Conservation (phyloP, 2,329 filamentous ascomycete species). For the Aspergillus pseudoterreus region DNA sequence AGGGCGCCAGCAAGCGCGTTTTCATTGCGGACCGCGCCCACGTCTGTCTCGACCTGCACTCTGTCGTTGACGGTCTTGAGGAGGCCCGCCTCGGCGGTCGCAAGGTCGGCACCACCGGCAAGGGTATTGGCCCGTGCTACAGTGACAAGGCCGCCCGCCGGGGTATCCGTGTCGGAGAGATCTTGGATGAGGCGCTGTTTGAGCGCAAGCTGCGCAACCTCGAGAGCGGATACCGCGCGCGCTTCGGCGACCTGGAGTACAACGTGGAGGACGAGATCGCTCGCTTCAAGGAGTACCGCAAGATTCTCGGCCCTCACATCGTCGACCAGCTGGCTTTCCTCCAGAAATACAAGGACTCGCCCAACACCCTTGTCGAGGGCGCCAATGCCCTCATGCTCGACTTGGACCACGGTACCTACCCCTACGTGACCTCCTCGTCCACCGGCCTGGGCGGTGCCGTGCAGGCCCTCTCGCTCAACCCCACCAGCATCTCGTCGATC, state of each 20-base stretch:
- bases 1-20: conserved; percentile 38
- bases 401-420: conserved; percentile 51
- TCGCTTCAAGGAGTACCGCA: conserved; percentile 49
- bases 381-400: conserved; percentile 64
- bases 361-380: conserved; percentile 59
- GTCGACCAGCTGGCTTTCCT: conserved; percentile 50
- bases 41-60: conserved; percentile 44
- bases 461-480: conserved; percentile 58
- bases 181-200: conserved; percentile 54
- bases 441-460: conserved; percentile 49
- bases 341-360: conserved; percentile 51
- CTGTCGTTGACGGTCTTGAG: conserved; percentile 44
- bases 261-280: conserved; percentile 58
- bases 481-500: conserved; percentile 53
- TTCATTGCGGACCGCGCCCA: conserved; percentile 47
- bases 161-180: conserved; percentile 56
- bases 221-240: conserved; percentile 51
- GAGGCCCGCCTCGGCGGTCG: conserved; percentile 43
- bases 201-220: conserved; percentile 53
- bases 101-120: conserved; percentile 49
- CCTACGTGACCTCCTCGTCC: conserved; percentile 48
- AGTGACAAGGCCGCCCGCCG: conserved; percentile 59
- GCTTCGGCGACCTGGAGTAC: conserved; percentile 58
- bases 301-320: conserved; percentile 34
- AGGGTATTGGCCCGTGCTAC: conserved; percentile 57